phyloP scores from a whole-genome alignment of 768 basidiomycete genomes.

The Lactarius sp. region DNA sequence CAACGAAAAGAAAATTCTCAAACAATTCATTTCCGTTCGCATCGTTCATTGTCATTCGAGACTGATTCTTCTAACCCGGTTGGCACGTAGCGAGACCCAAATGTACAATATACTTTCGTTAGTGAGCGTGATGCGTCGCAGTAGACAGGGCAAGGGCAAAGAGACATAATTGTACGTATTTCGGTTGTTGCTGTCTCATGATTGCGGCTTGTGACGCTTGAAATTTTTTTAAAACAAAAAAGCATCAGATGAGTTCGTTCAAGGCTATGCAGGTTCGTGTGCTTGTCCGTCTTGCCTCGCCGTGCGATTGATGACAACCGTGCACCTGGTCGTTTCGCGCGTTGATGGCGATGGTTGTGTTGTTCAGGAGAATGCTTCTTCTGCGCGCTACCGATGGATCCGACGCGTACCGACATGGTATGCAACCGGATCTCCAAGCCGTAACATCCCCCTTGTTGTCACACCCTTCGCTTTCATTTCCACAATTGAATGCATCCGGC shows the following conservation, averaged over 20 bases:
- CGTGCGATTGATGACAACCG: not conserved
- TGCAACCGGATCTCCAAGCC: slow-evolving; percentile 58
- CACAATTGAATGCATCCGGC: not conserved
- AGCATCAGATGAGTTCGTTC: slow-evolving; percentile 40
- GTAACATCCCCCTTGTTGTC: not conserved
- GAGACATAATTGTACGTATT: slow-evolving; percentile 37
- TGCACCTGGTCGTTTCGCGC: not conserved
- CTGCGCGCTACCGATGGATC: slow-evolving; percentile 61
- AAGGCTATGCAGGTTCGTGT: slow-evolving; percentile 62
- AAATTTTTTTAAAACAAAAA: not conserved
- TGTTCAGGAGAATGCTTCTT: slow-evolving; percentile 44
- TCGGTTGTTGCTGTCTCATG: not conserved
- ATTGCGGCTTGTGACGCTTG: not conserved
- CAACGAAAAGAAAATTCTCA: slow-evolving; percentile 29
- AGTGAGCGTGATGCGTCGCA: slow-evolving; percentile 51
- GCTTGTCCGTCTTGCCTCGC: not conserved
- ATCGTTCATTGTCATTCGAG: not conserved
- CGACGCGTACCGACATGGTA: slow-evolving; percentile 58
- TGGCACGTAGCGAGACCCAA: slow-evolving; percentile 30
- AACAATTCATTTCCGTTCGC: slow-evolving; percentile 41
- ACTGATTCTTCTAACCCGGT: not conserved
- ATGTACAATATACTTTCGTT: slow-evolving; percentile 56
- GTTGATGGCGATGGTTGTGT: slow-evolving; percentile 1
- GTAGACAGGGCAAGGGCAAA: slow-evolving; percentile 40
- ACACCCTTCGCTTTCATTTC: not conserved